A percentile compares a stretch with the other conserved stretches of the same genome.
Evolutionary conservation across 2,329 filamentous ascomycete species (phyloP).

Genomic region (Fusarium sp.): DNA sequence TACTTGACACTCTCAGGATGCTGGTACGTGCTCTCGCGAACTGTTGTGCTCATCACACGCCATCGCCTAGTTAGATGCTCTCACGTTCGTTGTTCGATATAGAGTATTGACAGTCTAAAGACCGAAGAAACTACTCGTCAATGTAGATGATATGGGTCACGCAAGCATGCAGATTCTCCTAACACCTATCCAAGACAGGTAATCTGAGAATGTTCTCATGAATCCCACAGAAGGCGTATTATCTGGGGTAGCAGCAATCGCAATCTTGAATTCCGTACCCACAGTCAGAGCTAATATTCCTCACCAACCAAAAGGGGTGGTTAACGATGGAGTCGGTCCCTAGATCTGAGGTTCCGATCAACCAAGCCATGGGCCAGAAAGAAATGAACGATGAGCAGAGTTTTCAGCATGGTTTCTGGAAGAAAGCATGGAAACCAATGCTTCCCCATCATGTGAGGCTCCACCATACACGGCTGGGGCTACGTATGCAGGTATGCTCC

Average conservation of each 20-base stretch:
- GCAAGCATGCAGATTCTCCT: conserved; percentile 16
- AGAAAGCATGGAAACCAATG: conserved; percentile 31
- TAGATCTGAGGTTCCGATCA: conserved; percentile 29
- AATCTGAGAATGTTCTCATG: conserved; percentile 20
- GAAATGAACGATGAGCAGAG: conserved; percentile 36
- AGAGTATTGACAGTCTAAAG: no score
- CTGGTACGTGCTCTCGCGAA: conserved; percentile 17
- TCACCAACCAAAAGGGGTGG: conserved; percentile 23
- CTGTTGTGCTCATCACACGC: conserved; percentile 15
- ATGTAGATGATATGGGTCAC: neutral
- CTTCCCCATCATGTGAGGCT: conserved; percentile 36
- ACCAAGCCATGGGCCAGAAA: conserved; percentile 26
- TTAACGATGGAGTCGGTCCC: conserved; percentile 17
- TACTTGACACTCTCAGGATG: conserved; percentile 25
- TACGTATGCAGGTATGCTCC: conserved; percentile 23
- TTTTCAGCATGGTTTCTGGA: conserved; percentile 43
- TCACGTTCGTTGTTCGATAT: no score
- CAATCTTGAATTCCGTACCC: conserved; percentile 21
- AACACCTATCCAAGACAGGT: conserved; percentile 4
- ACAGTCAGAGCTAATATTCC: conserved; percentile 25
- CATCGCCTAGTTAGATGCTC: neutral
- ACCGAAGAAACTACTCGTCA: neutral
- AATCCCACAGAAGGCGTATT: conserved; percentile 23
- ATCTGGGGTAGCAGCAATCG: conserved; percentile 37
- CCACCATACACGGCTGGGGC: conserved; percentile 21